Evolutionary conservation across 2,329 filamentous ascomycete genomes (phyloP).

Genomic region (Aspergillus neoniger): DNA sequence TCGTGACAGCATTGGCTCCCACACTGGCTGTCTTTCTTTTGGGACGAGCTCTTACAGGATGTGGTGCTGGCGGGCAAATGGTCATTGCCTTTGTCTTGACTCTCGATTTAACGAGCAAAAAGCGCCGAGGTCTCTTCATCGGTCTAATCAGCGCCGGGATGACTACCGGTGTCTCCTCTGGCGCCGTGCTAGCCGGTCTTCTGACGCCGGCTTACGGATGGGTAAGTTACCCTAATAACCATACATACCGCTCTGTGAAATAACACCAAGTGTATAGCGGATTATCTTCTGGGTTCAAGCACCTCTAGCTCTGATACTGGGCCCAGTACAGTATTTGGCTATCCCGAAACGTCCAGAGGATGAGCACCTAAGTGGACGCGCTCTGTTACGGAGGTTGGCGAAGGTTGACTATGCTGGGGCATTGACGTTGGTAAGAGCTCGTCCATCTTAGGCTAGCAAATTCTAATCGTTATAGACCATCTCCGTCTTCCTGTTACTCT

Average conservation of each 20-base stretch:
- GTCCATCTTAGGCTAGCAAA: too few species aligned
- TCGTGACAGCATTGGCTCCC: slow-evolving; percentile 64
- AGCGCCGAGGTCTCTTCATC: slow-evolving; percentile 70
- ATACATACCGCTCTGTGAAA: neutral
- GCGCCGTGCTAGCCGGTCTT: slow-evolving; percentile 69
- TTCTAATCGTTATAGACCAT: slow-evolving; percentile 48
- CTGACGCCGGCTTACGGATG: slow-evolving; percentile 67
- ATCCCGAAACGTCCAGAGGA: slow-evolving; percentile 56
- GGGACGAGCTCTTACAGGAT: slow-evolving; percentile 68
- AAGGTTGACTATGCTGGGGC: slow-evolving; percentile 76
- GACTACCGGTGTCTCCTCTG: slow-evolving; percentile 70
- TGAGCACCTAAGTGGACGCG: slow-evolving; percentile 42
- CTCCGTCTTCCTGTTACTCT: slow-evolving; percentile 71
- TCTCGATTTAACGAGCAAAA: slow-evolving; percentile 69
- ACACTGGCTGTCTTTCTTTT: slow-evolving; percentile 65
- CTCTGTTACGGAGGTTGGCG: slow-evolving; percentile 57
- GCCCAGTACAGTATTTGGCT: slow-evolving; percentile 63
- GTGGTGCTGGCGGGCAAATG: slow-evolving; percentile 71
- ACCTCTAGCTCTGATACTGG: slow-evolving; percentile 63
- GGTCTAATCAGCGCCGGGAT: slow-evolving; percentile 73
- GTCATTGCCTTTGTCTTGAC: slow-evolving; percentile 74
- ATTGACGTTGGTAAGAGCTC: slow-evolving; percentile 57
- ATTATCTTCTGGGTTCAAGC: slow-evolving; percentile 73
- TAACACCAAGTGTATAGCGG: slow-evolving; percentile 50
- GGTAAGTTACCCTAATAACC: slow-evolving; percentile 51